These are phyloP conservation scores for Chlorophyllum brunneum DNA, from an alignment of 768 basidiomycete species.

Conservation along the genomic window DNA sequence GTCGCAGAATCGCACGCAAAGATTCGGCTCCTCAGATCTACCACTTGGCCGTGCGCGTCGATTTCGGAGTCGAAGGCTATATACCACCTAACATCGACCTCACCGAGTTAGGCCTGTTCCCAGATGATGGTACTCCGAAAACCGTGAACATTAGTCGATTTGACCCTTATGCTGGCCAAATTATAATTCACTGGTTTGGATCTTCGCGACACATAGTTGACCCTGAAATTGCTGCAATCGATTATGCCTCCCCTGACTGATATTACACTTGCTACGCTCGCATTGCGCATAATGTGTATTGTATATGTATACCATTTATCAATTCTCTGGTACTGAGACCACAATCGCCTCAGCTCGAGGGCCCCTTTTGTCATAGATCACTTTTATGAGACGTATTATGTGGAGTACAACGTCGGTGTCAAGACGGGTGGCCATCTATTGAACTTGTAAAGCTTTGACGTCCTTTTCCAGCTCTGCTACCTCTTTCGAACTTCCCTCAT, in stretches of 20 bases:
- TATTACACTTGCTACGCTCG: too few species aligned
- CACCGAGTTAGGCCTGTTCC: background rate
- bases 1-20: background rate
- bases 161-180: conserved; percentile 6
- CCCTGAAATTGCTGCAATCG: background rate
- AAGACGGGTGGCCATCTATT: too few species aligned
- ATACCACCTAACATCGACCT: background rate
- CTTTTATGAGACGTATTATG: too few species aligned
- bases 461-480: background rate
- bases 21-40: background rate
- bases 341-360: too few species aligned
- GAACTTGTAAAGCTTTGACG: background rate
- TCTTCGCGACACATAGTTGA: background rate
- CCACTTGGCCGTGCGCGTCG: background rate
- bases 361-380: too few species aligned
- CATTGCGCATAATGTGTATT: too few species aligned
- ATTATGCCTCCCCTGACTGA: background rate
- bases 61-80: background rate
- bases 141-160: background rate
- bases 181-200: background rate
- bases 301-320: background rate
- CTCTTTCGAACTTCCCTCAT: background rate
- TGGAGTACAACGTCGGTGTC: too few species aligned
- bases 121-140: background rate
- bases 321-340: too few species aligned